These are phyloP conservation scores for Calvatia gigantea DNA, from an alignment of 768 basidiomycete genomes.

Conservation along the genomic window DNA sequence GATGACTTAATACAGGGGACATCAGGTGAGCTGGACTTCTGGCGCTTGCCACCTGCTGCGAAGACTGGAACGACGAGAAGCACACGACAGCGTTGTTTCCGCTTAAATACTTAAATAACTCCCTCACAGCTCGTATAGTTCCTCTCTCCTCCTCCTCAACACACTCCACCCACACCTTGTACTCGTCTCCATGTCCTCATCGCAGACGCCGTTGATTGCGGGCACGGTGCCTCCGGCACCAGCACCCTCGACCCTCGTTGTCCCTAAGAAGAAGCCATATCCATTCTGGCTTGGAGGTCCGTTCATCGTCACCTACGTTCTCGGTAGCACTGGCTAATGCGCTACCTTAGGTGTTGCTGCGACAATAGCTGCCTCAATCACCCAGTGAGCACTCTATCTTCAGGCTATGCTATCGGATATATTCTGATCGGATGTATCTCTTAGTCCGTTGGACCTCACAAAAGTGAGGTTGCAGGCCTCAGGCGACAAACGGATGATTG, in stretches of 20 bases:
- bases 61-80: not conserved
- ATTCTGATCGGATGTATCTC: not conserved
- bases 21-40: constrained; percentile 1
- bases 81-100: not conserved
- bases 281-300: constrained; percentile 84
- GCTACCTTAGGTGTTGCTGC: constrained; percentile 61
- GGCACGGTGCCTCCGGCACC: not conserved
- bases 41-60: not conserved
- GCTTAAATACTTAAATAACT: constrained; percentile 3
- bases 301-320: constrained; percentile 15
- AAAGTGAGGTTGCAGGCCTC: constrained; percentile 91
- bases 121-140: not conserved
- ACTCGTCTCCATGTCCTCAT: not conserved
- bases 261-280: constrained; percentile 63
- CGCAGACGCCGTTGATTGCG: not conserved
- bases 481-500: constrained; percentile 88
- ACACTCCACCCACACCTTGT: not conserved
- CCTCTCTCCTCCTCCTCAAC: not conserved
- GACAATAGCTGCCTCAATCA: constrained; percentile 85
- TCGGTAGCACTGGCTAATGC: not conserved
- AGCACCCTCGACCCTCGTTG: not conserved
- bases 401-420: not conserved
- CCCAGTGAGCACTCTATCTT: constrained; percentile 52
- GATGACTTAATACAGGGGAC: not conserved
- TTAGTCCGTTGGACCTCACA: constrained; percentile 80